Evolutionary conservation across 768 basidiomycete species (phyloP), one percentile per base, ranked within the genome.

Genomic region (Calocybe indica): DNA sequence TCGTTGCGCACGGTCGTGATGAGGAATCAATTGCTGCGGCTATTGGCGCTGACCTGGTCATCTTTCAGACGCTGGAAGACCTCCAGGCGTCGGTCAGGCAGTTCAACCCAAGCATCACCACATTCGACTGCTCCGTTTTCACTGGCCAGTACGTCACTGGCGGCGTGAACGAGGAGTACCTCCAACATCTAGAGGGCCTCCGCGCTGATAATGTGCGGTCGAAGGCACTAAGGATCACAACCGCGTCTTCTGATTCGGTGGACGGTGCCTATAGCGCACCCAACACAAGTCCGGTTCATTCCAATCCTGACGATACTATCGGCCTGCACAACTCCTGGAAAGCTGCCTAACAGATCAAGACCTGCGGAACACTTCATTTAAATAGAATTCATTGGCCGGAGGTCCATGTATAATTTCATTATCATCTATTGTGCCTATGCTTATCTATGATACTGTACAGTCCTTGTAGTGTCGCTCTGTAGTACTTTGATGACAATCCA

Each of bases 101-200:
- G 57, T 78, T 92, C 66, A 97, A 96, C 62, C 78, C 85, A 0
- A 62, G 66, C 11, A 87, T 99, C 60, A 63, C 69, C 44, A 65
- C 72, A 6, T 96, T 98, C 60, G 96, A 99, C 60, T 98, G 95
- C 67, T 97, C 95, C 10, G 95, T 99, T 15, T 99, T 98, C 68
- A 92, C 90, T 7, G 96, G 96, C 39, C 83, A 96, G 62, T 99
- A 99, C 62, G 80, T 98, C 43, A 99, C 95, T 1, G 95, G 96
- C 12, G 88, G 87, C 11, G 87, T 99, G 22, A 83, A 89, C 56
- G 86, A 90, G 54, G 74, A 60, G 39, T 98, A 99, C 68, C 72
- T 99, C 41, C 63, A 70, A 34, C 71, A 80, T 50, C 59, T 99
- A 36, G 91, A 97, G 64, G 71, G 68, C 34, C 59, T 91, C 47